Base-by-base conservation (phyloP, 192 early-diverging fungal genomes). In the Gonapodya prolifera region DNA sequence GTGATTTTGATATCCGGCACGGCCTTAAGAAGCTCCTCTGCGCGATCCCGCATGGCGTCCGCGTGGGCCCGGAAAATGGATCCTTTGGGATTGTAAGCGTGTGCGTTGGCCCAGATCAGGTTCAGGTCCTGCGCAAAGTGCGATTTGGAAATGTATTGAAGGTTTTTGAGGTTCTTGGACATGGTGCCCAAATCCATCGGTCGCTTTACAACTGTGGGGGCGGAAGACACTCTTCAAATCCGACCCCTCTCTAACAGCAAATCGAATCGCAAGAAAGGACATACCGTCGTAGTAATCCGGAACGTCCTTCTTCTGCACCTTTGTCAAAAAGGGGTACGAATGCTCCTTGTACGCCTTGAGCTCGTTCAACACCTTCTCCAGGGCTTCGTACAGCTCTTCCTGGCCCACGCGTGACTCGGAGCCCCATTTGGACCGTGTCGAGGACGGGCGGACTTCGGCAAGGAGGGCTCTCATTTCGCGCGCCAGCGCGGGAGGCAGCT, bases 141-240 rank as follows among this genome's bases (percentile, higher is more conserved):
- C 2, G 87, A 81, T 82, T 98, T 98, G 86, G 88, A 91, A 76
- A 91, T 86, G 83, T 99, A 99, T 71, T 89, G 83, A 70, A 91
- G 87, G 2, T 70, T 79, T 80, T 92, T 91, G 76, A 99, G 84
- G 77, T 98, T 96, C 80, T 93, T 94, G 69, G 93, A 83, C 81
- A 99, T 94, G 35, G 92, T 91, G 18, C 88, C 90, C 34, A 99
- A 85, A 85, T 99, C 97, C 97, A 99, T 99, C 1, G 97, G 97
- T 2, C 91, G 81, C 81, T 90, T 91, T 79, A 99, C 96, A 70
- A 99, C 94, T 89, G 80, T 29, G 18, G 69, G 28, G 70, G 29
- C 69, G 45, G 29, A 35, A 75, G 45, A 34, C 70, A 71, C 18
- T 70, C 13, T 30, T 76, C 17, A 33, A 69, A 34, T 61, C 69